Evolutionary conservation across 2,329 filamentous ascomycete species (phyloP), one percentile per base, ranked within the genome.

Genomic region (Fusarium chlamydosporum): DNA sequence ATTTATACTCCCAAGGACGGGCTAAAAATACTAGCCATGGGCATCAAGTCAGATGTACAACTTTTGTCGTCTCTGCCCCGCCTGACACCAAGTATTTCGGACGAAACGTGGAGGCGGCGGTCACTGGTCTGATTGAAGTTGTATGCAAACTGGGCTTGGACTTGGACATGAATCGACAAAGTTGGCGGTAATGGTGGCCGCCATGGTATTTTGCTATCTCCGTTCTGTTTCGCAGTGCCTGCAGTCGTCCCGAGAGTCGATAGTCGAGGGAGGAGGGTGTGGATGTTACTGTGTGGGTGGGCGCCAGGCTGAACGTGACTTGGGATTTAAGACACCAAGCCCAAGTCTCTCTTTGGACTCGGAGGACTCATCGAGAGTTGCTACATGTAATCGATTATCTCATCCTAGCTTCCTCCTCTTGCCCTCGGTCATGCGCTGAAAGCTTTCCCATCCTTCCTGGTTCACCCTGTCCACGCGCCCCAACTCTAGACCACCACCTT

Each of bases 261-360:
- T 61, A 68, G 70, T 33, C 33, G 45, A 65, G 48, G 50, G 43
- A 70, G 67, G 56, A 34, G 51, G 41, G 67, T 69, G 70, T 69
- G 70, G 38, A 55, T 60, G 56, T 34, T 66, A 47, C 31, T 60
- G 43, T 67, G 65, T 71, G 68, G 71, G 73, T 70, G 74, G 65
- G 66, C 60, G 60, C 67, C 67, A 69, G 63, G 66, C 69, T 73
- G 70, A 79, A 73, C 78, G 78, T 80, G 78, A 80, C 78, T 78
- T 59, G 67, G 65, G 57, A 72, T 72, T 69, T 73, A 74, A 80
- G 78, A 80, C 78, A 80, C 74, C 74, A 74, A 75, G 75, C 62
- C 72, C 68, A 72, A 70, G 65, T 63, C 74, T 62, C 68, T 67
- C 58, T 65, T 74, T 54, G 58, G 65, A 63, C 58, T 66, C 54